phyloP scores from a whole-genome alignment of 2,329 filamentous ascomycete genomes.

The Colletotrichum theobromicola region DNA sequence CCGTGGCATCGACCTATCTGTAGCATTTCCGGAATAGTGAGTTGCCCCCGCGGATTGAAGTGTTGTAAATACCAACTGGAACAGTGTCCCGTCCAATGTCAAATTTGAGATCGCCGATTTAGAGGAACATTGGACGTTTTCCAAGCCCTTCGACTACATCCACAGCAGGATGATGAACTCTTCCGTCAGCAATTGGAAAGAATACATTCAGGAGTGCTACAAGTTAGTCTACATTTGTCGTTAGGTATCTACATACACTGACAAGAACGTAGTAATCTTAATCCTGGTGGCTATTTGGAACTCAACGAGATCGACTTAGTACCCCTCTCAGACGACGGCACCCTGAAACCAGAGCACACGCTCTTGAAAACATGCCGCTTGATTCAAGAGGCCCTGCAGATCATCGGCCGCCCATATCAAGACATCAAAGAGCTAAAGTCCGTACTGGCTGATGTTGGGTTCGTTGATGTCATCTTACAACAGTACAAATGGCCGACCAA shows the following conservation, averaged over 20 bases:
- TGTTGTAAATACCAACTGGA: no score
- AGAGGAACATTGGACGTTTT: constrained; percentile 36
- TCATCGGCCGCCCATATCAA: neutral
- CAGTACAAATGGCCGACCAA: constrained; percentile 1
- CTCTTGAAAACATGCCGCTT: constrained; percentile 28
- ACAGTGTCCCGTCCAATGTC: constrained; percentile 45
- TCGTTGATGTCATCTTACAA: neutral
- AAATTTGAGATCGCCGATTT: constrained; percentile 44
- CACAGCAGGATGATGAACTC: neutral
- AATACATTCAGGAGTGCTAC: constrained; percentile 30
- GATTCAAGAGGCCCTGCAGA: constrained; percentile 14
- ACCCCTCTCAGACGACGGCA: constrained; percentile 19
- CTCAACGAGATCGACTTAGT: constrained; percentile 44
- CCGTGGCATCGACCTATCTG: constrained; percentile 44
- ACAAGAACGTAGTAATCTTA: neutral
- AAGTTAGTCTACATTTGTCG: constrained; percentile 22
- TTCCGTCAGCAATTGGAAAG: neutral
- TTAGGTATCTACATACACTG: neutral
- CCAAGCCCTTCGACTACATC: constrained; percentile 13
- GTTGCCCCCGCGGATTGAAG: neutral
- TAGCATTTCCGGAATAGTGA: constrained; percentile 40
- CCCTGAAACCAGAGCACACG: constrained; percentile 28
- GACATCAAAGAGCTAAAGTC: neutral
- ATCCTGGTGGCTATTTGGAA: constrained; percentile 49
- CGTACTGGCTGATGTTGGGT: neutral